Conservation (phyloP, 164 flowering plant species). For the Macadamia integrifolia region DNA sequence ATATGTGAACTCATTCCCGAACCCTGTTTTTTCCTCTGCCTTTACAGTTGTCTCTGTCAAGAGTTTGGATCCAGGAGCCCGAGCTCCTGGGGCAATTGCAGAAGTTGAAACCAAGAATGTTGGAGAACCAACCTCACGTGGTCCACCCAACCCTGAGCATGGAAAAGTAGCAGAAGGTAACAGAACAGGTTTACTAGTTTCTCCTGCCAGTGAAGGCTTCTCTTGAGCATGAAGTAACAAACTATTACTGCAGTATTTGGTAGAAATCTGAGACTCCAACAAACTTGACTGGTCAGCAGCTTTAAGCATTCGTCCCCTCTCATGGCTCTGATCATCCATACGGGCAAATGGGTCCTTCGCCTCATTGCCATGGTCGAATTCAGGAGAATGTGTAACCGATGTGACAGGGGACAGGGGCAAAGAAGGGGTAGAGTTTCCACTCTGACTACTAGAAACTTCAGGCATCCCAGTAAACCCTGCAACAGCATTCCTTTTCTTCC, state of each 20-base stretch:
- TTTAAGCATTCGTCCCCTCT: conserved; percentile 15
- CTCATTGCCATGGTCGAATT: conserved; percentile 23
- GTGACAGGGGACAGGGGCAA: conserved; percentile 77
- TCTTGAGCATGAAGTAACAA: conserved; percentile 18
- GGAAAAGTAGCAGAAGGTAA: conserved; percentile 70
- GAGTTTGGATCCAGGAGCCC: conserved; percentile 88
- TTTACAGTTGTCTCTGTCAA: conserved; percentile 19
- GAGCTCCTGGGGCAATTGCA: conserved; percentile 51
- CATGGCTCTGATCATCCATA: conserved; percentile 9
- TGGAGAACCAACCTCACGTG: conserved; percentile 18
- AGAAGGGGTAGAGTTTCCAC: conserved; percentile 92
- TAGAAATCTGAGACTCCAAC: conserved; percentile 17
- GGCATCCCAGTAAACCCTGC: conserved; percentile 30
- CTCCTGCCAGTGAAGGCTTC: conserved; percentile 21
- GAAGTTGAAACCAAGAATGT: conserved; percentile 35
- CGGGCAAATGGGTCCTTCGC: conserved; percentile 27
- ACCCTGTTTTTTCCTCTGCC: conserved; percentile 23
- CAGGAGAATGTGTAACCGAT: conserved; percentile 38
- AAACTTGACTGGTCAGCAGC: conserved; percentile 11
- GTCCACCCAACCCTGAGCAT: conserved; percentile 20
- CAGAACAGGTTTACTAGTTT: conserved; percentile 32
- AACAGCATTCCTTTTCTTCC: conserved; percentile 41
- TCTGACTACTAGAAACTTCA: conserved; percentile 85
- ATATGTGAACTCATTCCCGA: conserved; percentile 43
- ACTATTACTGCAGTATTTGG: conserved; percentile 7